Conservation (phyloP, 306 rosid species). For the Vigna unguiculata region DNA sequence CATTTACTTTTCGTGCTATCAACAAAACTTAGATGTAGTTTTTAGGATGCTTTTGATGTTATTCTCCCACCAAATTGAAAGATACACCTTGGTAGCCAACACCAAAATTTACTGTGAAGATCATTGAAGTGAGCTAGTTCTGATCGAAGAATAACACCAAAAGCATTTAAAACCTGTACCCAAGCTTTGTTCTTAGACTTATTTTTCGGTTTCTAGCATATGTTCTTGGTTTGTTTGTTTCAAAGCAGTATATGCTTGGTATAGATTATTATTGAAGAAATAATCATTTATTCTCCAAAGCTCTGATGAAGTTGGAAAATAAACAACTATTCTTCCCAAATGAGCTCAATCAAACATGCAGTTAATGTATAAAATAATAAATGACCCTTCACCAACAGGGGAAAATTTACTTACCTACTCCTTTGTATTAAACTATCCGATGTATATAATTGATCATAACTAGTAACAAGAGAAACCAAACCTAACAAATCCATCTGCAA, state of each 20-base stretch:
- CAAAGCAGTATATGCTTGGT: background rate
- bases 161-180: background rate
- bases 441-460: too few species aligned
- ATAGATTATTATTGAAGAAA: background rate
- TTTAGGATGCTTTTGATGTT: background rate
- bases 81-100: background rate
- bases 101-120: background rate
- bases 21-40: background rate
- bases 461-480: too few species aligned
- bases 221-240: background rate
- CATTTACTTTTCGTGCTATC: background rate
- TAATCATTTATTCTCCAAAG: background rate
- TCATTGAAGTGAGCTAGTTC: background rate
- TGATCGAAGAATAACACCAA: background rate
- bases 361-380: background rate
- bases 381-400: background rate
- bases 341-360: background rate
- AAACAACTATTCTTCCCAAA: background rate
- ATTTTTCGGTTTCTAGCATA: background rate
- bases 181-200: background rate
- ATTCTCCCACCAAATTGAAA: background rate
- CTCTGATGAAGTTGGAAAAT: background rate
- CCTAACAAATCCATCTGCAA: too few species aligned
- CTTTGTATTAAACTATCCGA: too few species aligned
- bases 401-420: background rate